Evolutionary conservation across 495 filamentous ascomycete genomes (phyloP).

Genomic region (Cudoniella acicularis): DNA sequence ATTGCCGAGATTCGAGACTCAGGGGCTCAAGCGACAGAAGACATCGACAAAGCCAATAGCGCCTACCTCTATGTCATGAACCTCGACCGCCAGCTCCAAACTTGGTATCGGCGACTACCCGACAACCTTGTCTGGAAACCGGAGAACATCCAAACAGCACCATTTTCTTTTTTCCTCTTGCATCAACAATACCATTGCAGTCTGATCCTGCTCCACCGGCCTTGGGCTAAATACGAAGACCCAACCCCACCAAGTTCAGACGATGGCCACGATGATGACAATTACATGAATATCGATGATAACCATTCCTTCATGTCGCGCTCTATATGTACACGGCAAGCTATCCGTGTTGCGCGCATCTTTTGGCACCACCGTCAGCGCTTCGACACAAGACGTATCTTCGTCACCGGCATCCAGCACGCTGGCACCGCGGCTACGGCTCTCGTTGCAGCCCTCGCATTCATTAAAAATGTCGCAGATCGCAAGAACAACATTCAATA

Average conservation of each 20-base stretch:
- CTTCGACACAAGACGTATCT: slow-evolving; percentile 43
- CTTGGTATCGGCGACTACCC: slow-evolving; percentile 48
- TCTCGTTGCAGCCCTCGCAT: slow-evolving; percentile 45
- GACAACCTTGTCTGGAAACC: slow-evolving; percentile 43
- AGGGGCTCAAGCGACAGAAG: slow-evolving; percentile 22
- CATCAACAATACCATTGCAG: slow-evolving; percentile 50
- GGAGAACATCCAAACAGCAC: slow-evolving; percentile 44
- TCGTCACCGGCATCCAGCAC: slow-evolving; percentile 44
- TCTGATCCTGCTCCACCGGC: slow-evolving; percentile 47
- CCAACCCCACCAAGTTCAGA: slow-evolving; percentile 20
- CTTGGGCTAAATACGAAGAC: slow-evolving; percentile 44
- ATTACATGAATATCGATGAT: slow-evolving; percentile 24
- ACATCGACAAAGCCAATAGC: slow-evolving; percentile 33
- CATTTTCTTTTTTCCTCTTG: slow-evolving; percentile 46
- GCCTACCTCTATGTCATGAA: slow-evolving; percentile 42
- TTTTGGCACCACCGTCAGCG: slow-evolving; percentile 49
- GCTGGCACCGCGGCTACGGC: slow-evolving; percentile 49
- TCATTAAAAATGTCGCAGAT: slow-evolving; percentile 43
- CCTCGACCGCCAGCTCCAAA: slow-evolving; percentile 46
- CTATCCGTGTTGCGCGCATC: slow-evolving; percentile 44
- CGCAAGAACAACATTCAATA: slow-evolving; percentile 28
- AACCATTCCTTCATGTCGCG: slow-evolving; percentile 40
- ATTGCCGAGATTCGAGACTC: slow-evolving; percentile 39
- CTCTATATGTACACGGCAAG: slow-evolving; percentile 49
- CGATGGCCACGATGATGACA: slow-evolving; percentile 16